A percentile compares a stretch with the other conserved stretches of the same genome.
These are phyloP conservation scores for Crithidia acanthocephali DNA, from an alignment of 208 protist genomes.

Conservation along the genomic window DNA sequence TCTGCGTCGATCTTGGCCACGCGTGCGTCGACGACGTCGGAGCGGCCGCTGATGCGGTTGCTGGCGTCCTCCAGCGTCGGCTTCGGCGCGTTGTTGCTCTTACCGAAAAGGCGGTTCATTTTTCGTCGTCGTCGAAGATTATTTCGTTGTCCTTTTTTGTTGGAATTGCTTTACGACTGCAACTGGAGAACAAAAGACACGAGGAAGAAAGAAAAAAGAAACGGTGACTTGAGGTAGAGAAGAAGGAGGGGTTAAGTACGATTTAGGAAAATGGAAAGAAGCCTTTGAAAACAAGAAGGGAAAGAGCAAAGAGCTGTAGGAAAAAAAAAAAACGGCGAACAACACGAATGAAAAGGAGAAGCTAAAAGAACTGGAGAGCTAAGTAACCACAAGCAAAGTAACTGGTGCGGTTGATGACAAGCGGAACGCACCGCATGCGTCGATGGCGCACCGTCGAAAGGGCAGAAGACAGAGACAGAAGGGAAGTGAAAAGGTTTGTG, in stretches of 20 bases:
- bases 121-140: neutral
- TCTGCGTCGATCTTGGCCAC: conserved; percentile 90
- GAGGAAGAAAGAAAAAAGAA: neutral
- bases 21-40: conserved; percentile 80
- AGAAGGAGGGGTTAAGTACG: neutral
- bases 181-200: conserved; percentile 2
- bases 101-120: conserved; percentile 94
- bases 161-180: neutral
- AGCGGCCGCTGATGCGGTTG: conserved; percentile 67
- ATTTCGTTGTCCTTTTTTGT: neutral
- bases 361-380: no score
- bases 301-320: no score
- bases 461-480: no score
- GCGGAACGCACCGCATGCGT: no score
- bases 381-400: no score
- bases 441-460: no score
- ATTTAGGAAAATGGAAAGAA: no score
- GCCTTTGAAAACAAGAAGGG: no score
- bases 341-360: no score
- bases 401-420: no score
- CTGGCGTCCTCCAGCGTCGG: conserved; percentile 89
- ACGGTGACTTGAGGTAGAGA: neutral
- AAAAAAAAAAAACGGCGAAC: no score
- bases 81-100: conserved; percentile 64
- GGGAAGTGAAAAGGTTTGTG: no score